Evolutionary conservation across 2,329 filamentous ascomycete species (phyloP).

Genomic region (Pestalotiopsis sp.): DNA sequence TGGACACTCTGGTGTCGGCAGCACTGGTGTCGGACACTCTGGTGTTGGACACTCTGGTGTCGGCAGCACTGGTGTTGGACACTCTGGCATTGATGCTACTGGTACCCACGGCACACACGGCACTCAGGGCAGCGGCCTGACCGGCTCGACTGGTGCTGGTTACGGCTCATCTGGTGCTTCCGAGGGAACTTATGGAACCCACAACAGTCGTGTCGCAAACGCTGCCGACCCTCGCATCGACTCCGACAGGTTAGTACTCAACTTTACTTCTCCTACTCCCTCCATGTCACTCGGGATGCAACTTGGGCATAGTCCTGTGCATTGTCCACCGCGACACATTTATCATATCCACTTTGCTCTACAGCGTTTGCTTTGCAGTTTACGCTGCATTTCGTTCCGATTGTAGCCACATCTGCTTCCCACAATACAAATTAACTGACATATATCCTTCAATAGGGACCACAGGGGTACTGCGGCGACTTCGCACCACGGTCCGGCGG

Average conservation of each 20-base stretch:
- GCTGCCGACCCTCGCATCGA: constrained; percentile 31
- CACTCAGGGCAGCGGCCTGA: constrained; percentile 50
- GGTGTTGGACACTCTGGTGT: background rate
- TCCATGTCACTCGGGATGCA: no score
- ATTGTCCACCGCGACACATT: no score
- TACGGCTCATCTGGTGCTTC: constrained; percentile 7
- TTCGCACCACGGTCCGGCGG: background rate
- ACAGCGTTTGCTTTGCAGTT: no score
- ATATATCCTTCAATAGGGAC: constrained; percentile 16
- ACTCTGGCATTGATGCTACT: constrained; percentile 19
- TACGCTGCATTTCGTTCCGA: no score
- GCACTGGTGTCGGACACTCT: constrained; percentile 26
- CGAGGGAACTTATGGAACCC: constrained; percentile 16
- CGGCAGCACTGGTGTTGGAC: constrained; percentile 26
- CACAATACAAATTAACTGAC: no score
- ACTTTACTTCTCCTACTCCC: no score
- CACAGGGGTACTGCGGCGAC: constrained; percentile 26
- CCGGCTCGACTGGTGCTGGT: background rate
- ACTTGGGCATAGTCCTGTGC: no score
- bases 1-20: constrained; percentile 16
- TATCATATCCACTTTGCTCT: no score
- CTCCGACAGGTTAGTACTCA: constrained; percentile 22
- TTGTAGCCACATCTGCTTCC: no score
- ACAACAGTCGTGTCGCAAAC: no score
- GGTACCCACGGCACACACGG: constrained; percentile 33